Base-by-base conservation (phyloP, 176 grass and related monocot species). In the Areca catechu region DNA sequence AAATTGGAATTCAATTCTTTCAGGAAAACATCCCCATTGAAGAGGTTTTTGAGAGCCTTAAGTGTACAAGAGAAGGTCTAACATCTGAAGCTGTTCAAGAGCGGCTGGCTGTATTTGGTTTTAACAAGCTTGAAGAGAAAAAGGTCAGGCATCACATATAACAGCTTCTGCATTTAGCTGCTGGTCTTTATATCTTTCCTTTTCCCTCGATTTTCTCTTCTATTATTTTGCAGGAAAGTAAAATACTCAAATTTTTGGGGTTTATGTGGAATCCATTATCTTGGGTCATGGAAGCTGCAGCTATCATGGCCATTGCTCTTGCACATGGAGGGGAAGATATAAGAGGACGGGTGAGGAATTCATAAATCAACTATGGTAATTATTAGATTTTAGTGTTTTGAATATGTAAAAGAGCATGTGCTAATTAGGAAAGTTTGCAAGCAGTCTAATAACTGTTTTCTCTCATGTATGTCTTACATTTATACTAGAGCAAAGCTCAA, bases 251-350 rank as follows among this genome's bases (percentile, higher is more conserved):
- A 58, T 89, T 84, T 72, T 78, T 89, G 16, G 77, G 73, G 2
- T 89, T 89, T 47, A 89, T 84, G 86, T 89, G 86, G 86, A 89
- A 89, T 47, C 80, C 80, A 1, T 77, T 89, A 21, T 89, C 86
- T 1, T 89, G 86, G 86, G 86, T 89, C 20, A 89, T 89, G 86
- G 86, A 89, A 29, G 66, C 66, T 0, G 80, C 86, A 3, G 86
- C 86, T 6, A 63, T 89, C 24, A 89, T 89, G 80, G 86, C 86
- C 14, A 89, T 84, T 16, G 86, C 80, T 20, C 81, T 89, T 48
- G 86, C 86, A 47, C 77, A 89, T 22, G 61, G 74, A 4, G 80
- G 77, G 20, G 48, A 0, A 5, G 57, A 71, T 56, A 3, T 24
- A 20, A 75, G 61, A 48, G 82, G 72, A 49, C 66, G 54, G 3